A percentile compares a stretch with the other conserved stretches of the same genome.
These are phyloP conservation scores for Termitomyces sp. DNA, from an alignment of 768 basidiomycete genomes.

Conservation along the genomic window DNA sequence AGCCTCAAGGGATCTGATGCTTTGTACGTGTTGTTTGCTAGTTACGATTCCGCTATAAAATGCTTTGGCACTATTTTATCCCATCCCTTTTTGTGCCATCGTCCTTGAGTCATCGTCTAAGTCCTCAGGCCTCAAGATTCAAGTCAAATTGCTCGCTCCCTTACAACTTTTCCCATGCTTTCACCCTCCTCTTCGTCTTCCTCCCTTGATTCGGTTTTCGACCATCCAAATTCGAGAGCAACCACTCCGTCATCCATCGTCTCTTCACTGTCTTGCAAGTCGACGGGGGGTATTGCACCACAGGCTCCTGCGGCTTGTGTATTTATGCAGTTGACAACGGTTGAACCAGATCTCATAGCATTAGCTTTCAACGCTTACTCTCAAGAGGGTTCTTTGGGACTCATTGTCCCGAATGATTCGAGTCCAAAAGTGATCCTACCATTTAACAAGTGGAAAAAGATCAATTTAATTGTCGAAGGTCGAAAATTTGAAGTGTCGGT, in stretches of 20 bases:
- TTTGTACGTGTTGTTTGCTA: constrained; percentile 22
- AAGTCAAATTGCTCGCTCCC: background rate
- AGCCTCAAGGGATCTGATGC: constrained; percentile 6
- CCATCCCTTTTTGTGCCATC: constrained; percentile 1
- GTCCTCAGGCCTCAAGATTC: background rate
- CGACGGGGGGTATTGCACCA: constrained; percentile 15
- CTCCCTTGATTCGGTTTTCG: constrained; percentile 25
- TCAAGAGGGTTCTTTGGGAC: constrained; percentile 21
- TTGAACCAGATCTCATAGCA: constrained; percentile 18
- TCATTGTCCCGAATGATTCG: constrained; percentile 3
- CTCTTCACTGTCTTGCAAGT: constrained; percentile 2
- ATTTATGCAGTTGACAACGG: constrained; percentile 15
- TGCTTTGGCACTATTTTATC: constrained; percentile 5
- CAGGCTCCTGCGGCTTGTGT: constrained; percentile 17
- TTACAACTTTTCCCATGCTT: constrained; percentile 7
- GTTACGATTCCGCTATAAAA: constrained; percentile 22
- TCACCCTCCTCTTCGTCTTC: constrained; percentile 25
- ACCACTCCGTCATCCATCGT: constrained; percentile 24
- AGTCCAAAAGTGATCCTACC: background rate
- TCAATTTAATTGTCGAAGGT: background rate
- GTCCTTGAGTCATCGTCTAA: background rate
- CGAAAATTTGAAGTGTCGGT: constrained; percentile 1
- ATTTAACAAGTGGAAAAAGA: constrained; percentile 3
- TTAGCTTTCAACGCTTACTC: constrained; percentile 28
- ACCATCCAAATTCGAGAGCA: constrained; percentile 26